Evolutionary conservation across 1,284 basidiomycete species (phyloP).

Genomic region (Sanghuangporus baumii): DNA sequence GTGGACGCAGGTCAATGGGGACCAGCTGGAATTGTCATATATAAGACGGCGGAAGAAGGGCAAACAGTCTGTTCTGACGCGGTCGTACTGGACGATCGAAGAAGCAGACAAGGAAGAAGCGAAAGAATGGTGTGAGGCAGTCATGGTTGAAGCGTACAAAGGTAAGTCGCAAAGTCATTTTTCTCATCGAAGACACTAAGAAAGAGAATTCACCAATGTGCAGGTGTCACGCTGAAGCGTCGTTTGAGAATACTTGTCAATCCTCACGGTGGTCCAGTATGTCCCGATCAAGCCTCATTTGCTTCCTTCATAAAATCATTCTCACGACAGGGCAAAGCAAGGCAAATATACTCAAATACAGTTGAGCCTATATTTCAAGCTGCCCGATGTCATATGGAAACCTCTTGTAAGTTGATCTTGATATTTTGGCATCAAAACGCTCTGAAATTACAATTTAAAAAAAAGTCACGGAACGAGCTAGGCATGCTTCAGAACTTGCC

Average conservation of each 20-base stretch:
- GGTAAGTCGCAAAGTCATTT: slow-evolving; percentile 33
- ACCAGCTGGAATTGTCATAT: slow-evolving; percentile 40
- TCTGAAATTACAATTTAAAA: slow-evolving; percentile 3
- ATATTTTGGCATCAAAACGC: not conserved
- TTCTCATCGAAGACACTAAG: not conserved
- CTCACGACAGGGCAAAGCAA: slow-evolving; percentile 61
- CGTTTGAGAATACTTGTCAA: slow-evolving; percentile 78
- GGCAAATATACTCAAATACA: slow-evolving; percentile 51
- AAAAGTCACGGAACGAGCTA: slow-evolving; percentile 65
- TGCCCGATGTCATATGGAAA: slow-evolving; percentile 66
- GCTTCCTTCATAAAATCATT: not conserved
- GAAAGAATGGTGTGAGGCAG: slow-evolving; percentile 47
- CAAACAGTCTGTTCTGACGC: slow-evolving; percentile 37
- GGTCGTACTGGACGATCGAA: slow-evolving; percentile 33
- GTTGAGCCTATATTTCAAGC: slow-evolving; percentile 80
- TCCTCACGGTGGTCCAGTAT: slow-evolving; percentile 74
- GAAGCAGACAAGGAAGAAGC: slow-evolving; percentile 34
- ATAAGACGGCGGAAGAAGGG: slow-evolving; percentile 35
- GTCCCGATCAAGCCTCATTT: slow-evolving; percentile 15
- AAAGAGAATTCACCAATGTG: not conserved
- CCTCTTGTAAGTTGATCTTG: slow-evolving; percentile 44
- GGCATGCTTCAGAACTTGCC: slow-evolving; percentile 73
- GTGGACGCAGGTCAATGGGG: slow-evolving; percentile 36
- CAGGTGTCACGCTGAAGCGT: slow-evolving; percentile 47
- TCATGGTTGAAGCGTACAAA: slow-evolving; percentile 58